Conservation (phyloP, 129 eudicot species). For the Chrysanthemum makinoi region DNA sequence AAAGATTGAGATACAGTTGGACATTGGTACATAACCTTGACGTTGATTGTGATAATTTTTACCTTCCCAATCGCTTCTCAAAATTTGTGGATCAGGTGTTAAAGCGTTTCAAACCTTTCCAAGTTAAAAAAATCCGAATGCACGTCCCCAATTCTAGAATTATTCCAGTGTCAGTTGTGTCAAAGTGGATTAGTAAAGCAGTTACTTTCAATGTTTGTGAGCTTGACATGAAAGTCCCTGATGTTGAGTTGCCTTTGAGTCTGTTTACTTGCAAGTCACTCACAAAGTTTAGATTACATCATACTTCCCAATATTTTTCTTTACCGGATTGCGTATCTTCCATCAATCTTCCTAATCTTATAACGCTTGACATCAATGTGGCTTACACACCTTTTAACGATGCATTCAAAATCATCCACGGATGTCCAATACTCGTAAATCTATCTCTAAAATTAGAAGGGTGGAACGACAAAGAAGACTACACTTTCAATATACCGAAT, state of each 20-base stretch:
- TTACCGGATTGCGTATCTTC: not conserved
- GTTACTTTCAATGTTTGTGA: constrained; percentile 2
- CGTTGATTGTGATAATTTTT: too few relatives aligned
- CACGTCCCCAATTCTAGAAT: too few relatives aligned
- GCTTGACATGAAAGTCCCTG: not conserved
- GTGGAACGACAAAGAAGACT: not conserved
- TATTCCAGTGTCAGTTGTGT: not conserved
- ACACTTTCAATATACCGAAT: constrained; percentile 6
- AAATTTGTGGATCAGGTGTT: constrained; percentile 14
- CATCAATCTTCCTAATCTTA: constrained; percentile 1
- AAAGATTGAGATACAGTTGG: too few relatives aligned
- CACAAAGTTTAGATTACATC: not conserved
- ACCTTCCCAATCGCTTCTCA: not conserved
- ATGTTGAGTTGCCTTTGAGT: constrained; percentile 7
- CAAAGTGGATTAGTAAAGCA: not conserved
- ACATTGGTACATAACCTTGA: too few relatives aligned
- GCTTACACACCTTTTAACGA: not conserved
- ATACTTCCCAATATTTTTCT: not conserved
- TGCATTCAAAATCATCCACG: constrained; percentile 11
- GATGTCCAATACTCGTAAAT: constrained; percentile 17
- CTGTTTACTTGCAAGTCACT: constrained; percentile 23
- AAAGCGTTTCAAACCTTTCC: not conserved
- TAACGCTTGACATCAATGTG: constrained; percentile 11
- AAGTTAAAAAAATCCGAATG: not conserved
- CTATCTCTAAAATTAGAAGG: not conserved